Evolutionary conservation across 805 yeast genomes (phyloP), one percentile per base, ranked within the genome.

Genomic region (Kodamaea lidongshanica): DNA sequence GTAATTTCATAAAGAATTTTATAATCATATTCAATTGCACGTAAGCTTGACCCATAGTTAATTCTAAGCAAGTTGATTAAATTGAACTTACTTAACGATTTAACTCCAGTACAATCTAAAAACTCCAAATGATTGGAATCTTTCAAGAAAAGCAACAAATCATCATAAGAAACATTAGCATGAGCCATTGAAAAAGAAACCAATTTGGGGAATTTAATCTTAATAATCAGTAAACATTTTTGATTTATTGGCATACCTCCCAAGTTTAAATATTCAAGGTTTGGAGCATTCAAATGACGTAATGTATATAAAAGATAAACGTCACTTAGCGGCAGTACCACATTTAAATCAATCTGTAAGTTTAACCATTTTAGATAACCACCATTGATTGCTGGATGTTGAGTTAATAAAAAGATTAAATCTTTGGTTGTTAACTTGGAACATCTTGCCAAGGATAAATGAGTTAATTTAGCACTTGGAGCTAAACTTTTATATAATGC

Each of bases 361-460:
- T 73, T 78, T 13, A 81, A 65, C 88, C 88, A 81, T 28, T 67
- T 65, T 25, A 81, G 57, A 8, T 72, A 61, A 12, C 68, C 62
- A 16, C 53, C 44, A 16, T 48, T 42, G 4, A 70, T 66, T 1
- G 89, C 68, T 0, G 92, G 87, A 56, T 86, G 94, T 38, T 72
- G 69, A 3, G 77, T 67, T 38, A 85, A 63, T 42, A 85, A 80
- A 41, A 73, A 74, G 39, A 82, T 68, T 32, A 85, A 57, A 21
- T 80, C 88, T 40, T 79, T 70, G 3, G 89, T 79, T 13, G 86
- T 74, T 28, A 86, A 62, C 42, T 77, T 73, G 25, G 79, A 72
- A 42, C 69, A 63, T 19, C 67, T 49, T 2, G 67, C 58, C 38
- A 65, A 58, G 5, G 94, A 81, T 29, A 87, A 57, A 56, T 84